A percentile compares a stretch with the other conserved stretches of the same genome.
Evolutionary conservation across 345 rosid species (phyloP).

Genomic region (Salix viminalis): DNA sequence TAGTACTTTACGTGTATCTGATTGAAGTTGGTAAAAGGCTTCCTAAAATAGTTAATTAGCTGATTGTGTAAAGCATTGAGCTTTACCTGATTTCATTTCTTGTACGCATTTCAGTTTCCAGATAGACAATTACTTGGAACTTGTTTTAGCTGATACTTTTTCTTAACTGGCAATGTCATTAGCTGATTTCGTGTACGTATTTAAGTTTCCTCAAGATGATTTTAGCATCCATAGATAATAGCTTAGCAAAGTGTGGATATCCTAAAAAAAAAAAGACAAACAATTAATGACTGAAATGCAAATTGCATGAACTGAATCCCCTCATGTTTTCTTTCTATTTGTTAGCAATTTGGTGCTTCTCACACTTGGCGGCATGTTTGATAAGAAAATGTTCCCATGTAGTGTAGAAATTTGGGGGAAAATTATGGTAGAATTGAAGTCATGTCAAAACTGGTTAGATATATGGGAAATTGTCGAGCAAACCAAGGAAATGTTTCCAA

Average conservation of each 20-base stretch:
- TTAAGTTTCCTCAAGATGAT: background rate
- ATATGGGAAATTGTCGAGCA: background rate
- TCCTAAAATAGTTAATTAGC: background rate
- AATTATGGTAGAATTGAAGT: background rate
- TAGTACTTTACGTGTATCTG: background rate
- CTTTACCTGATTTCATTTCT: background rate
- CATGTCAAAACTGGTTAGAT: background rate
- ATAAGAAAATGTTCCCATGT: background rate
- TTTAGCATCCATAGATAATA: background rate
- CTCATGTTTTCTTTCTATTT: background rate
- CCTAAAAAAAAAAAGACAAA: background rate
- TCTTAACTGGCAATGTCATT: background rate
- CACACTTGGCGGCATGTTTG: background rate
- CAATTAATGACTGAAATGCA: background rate
- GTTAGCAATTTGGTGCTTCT: background rate
- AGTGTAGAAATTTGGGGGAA: background rate
- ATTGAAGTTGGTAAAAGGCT: too few relatives aligned
- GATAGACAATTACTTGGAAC: background rate
- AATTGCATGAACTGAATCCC: background rate
- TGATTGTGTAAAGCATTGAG: background rate
- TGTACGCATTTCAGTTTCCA: background rate
- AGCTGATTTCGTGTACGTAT: background rate
- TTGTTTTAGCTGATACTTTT: background rate
- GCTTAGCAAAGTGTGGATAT: background rate
- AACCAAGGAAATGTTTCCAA: background rate